Evolutionary conservation across 805 yeast genomes (phyloP).

Genomic region (Saturnispora halmiae): DNA sequence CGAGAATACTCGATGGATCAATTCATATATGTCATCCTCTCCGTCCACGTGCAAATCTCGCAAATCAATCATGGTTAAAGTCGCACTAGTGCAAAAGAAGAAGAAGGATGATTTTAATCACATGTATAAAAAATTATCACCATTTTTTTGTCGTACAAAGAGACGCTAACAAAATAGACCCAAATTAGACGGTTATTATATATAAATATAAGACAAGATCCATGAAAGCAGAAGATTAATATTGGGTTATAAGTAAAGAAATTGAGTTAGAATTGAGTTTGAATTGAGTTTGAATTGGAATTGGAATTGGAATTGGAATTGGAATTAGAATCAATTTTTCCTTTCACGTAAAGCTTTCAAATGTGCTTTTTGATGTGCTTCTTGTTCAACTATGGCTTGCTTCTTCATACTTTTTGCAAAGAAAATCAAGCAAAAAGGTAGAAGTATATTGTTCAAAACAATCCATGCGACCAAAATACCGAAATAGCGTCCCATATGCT

Average conservation of each 20-base stretch:
- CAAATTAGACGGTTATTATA: no score
- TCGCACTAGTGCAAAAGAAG: no score
- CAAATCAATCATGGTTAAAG: not conserved
- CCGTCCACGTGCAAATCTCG: not conserved
- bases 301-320: no score
- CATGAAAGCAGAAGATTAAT: no score
- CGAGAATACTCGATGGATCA: not conserved
- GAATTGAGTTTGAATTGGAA: no score
- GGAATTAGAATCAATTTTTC: not conserved
- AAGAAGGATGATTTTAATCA: not conserved
- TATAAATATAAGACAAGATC: no score
- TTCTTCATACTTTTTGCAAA: slow-evolving; percentile 13
- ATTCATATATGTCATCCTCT: not conserved
- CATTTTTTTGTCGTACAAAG: no score
- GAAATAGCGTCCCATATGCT: slow-evolving; percentile 27
- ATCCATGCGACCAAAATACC: slow-evolving; percentile 21
- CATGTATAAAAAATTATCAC: no score
- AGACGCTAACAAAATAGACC: no score
- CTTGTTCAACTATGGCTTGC: slow-evolving; percentile 10
- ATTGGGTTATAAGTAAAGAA: no score
- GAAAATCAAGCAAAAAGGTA: slow-evolving; percentile 37
- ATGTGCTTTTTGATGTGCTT: slow-evolving; percentile 3
- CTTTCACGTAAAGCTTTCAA: not conserved
- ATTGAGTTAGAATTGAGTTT: no score
- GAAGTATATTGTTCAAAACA: slow-evolving; percentile 14